A percentile compares a stretch with the other conserved stretches of the same genome.
phyloP scores from a whole-genome alignment of 163 green algal species.

The Chlamydomonas reinhardtii region DNA sequence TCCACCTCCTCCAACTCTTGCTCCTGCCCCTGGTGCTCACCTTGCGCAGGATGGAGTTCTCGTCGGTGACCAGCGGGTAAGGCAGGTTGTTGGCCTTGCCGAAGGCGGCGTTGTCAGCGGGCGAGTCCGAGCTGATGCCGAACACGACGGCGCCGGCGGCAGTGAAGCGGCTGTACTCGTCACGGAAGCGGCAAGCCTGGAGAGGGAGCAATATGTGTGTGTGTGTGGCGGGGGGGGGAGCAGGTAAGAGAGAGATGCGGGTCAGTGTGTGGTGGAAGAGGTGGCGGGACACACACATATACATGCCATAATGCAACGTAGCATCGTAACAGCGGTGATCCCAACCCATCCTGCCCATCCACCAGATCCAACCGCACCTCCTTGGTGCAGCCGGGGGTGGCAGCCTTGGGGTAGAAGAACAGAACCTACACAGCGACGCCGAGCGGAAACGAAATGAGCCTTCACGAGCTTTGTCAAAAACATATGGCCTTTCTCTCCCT shows the following conservation, averaged over 20 bases:
- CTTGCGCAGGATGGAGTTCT: conserved; percentile 70
- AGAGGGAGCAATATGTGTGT: no score
- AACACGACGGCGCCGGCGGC: conserved; percentile 72
- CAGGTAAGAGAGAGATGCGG: not conserved
- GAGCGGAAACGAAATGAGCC: no score
- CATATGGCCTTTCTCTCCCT: no score
- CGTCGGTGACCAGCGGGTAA: conserved; percentile 75
- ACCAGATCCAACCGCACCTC: conserved; percentile 45
- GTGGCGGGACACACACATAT: no score
- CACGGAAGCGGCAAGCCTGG: conserved; percentile 81
- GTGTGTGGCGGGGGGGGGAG: not conserved
- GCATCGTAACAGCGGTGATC: no score
- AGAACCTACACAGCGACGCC: conserved; percentile 39
- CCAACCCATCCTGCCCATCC: no score
- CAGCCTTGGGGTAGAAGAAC: conserved; percentile 79
- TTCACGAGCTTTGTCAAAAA: no score
- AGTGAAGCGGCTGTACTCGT: conserved; percentile 73
- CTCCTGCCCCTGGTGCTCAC: no score
- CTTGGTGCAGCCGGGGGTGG: conserved; percentile 76
- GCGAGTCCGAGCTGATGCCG: conserved; percentile 69
- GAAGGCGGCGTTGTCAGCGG: conserved; percentile 77
- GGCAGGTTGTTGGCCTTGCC: conserved; percentile 73
- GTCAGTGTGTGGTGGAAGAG: not conserved
- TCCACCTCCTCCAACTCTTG: no score
- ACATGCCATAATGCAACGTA: no score